phyloP scores from a whole-genome alignment of 1,284 basidiomycete species.

The Microbotryomycetes sp. region DNA sequence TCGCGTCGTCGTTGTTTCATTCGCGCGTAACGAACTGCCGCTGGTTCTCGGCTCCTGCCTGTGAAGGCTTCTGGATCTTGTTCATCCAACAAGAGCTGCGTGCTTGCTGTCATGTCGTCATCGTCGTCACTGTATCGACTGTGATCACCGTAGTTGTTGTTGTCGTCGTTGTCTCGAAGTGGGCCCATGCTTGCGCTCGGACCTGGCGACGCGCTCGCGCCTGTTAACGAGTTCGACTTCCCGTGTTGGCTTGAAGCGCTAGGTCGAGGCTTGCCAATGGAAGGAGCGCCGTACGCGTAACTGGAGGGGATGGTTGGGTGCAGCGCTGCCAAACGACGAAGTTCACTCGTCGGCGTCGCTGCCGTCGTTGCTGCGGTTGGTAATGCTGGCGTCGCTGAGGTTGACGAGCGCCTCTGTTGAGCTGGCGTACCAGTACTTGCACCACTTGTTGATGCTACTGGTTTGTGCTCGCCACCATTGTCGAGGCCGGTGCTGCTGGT shows the following conservation, averaged over 20 bases:
- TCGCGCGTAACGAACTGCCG: constrained; percentile 51
- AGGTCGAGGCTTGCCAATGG: not conserved
- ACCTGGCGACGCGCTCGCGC: not conserved
- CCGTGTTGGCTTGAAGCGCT: too few relatives aligned
- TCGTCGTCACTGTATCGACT: constrained; percentile 3
- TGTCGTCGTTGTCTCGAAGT: not conserved
- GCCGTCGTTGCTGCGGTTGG: too few relatives aligned
- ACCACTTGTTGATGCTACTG: too few relatives aligned
- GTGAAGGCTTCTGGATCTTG: constrained; percentile 23
- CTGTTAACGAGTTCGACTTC: too few relatives aligned
- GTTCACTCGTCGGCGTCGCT: too few relatives aligned
- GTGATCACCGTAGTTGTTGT: constrained; percentile 18
- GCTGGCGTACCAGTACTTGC: too few relatives aligned
- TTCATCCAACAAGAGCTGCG: constrained; percentile 36
- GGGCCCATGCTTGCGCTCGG: not conserved
- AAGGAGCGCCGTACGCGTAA: constrained; percentile 17
- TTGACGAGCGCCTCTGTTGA: too few relatives aligned
- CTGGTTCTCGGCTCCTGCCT: constrained; percentile 41
- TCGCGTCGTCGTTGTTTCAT: constrained; percentile 52
- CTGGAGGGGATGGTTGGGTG: not conserved
- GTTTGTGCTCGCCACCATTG: too few relatives aligned
- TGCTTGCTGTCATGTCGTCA: constrained; percentile 21
- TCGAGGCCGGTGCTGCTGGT: too few relatives aligned
- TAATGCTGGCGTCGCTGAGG: too few relatives aligned
- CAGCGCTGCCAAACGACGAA: not conserved